phyloP scores from a whole-genome alignment of 2,329 filamentous ascomycete species.

The Pyricularia sp. region DNA sequence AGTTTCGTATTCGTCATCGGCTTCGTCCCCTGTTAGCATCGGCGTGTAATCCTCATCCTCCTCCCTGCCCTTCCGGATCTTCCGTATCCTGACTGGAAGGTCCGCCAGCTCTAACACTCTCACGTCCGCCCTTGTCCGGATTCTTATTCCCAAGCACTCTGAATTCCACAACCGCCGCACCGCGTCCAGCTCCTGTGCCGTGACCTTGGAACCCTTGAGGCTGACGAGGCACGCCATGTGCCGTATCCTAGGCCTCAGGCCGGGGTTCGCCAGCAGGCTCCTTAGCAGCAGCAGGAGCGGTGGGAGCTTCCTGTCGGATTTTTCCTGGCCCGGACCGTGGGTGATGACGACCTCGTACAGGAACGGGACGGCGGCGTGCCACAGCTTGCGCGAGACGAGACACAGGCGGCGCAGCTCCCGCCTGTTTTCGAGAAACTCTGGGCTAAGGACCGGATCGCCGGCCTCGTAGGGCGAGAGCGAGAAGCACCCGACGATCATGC shows the following conservation, averaged over 20 bases:
- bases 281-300: conserved; percentile 2
- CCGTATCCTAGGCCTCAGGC: not conserved
- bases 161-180: conserved; percentile 2
- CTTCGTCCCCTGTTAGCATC: too few relatives aligned
- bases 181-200: not conserved
- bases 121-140: not conserved
- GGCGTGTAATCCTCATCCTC: not conserved
- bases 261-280: conserved; percentile 1
- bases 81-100: conserved; percentile 1
- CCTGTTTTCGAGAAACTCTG: not conserved
- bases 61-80: not conserved
- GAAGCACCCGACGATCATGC: conserved; percentile 1
- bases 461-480: not conserved
- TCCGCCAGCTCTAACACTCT: conserved; percentile 1
- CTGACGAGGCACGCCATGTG: conserved; percentile 5
- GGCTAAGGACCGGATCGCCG: not conserved
- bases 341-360: conserved; percentile 4
- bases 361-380: conserved; percentile 3
- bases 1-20: not conserved
- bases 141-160: not conserved
- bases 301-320: not conserved
- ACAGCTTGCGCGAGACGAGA: not conserved
- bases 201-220: conserved; percentile 2
- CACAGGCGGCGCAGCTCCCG: not conserved
- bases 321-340: not conserved